phyloP scores from a whole-genome alignment of 2,329 filamentous ascomycete species.

The Aspergillus sp. region DNA sequence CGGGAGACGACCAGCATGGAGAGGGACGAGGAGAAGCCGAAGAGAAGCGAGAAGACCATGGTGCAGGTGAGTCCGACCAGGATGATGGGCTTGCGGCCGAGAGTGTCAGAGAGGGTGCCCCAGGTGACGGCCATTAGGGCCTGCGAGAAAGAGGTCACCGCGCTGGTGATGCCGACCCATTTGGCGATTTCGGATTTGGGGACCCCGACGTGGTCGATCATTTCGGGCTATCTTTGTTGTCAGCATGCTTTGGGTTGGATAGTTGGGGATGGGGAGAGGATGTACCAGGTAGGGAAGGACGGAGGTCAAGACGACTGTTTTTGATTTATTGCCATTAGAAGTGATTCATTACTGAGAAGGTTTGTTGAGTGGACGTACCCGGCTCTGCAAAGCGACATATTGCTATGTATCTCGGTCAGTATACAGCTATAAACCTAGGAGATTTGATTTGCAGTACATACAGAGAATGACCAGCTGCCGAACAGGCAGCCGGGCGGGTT shows the following conservation, averaged over 20 bases:
- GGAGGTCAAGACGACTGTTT: conserved; percentile 61
- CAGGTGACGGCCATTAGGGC: conserved; percentile 72
- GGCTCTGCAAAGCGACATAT: conserved; percentile 79
- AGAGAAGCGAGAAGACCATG: conserved; percentile 77
- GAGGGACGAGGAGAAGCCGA: conserved; percentile 79
- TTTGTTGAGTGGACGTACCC: conserved; percentile 29
- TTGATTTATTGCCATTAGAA: not conserved
- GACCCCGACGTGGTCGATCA: conserved; percentile 79
- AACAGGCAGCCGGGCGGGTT: conserved; percentile 65
- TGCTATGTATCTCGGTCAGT: conserved; percentile 54
- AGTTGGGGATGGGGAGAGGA: not conserved
- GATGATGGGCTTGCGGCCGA: conserved; percentile 82
- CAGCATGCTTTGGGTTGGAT: not conserved
- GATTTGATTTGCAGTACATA: conserved; percentile 43
- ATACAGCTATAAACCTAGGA: conserved; percentile 7
- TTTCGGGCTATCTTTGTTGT: too few relatives aligned
- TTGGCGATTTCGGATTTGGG: conserved; percentile 68
- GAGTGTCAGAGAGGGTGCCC: conserved; percentile 74
- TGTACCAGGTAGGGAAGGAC: conserved; percentile 63
- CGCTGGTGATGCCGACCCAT: conserved; percentile 76
- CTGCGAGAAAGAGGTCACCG: conserved; percentile 72
- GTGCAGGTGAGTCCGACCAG: conserved; percentile 73
- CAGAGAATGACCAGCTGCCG: conserved; percentile 78
- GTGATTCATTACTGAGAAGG: not conserved
- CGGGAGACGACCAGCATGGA: conserved; percentile 77